These are phyloP conservation scores for Dittrichia graveolens DNA, from an alignment of 129 eudicot species.

Conservation along the genomic window DNA sequence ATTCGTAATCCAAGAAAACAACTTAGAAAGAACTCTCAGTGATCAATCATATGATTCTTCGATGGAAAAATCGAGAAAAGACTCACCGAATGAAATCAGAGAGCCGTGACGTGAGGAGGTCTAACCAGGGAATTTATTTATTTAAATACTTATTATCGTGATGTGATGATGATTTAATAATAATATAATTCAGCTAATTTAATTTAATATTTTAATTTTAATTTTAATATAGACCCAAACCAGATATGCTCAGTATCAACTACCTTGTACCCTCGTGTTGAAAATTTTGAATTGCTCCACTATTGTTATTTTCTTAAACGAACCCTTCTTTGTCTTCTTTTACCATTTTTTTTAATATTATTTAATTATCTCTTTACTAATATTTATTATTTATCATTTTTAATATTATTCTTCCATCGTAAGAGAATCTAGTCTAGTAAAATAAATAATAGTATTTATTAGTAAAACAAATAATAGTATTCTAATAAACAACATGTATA, in stretches of 20 bases:
- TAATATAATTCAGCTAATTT: background rate
- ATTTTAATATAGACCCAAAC: conserved; percentile 26
- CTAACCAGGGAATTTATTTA: too few relatives aligned
- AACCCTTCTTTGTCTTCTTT: conserved; percentile 31
- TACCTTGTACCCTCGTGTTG: background rate
- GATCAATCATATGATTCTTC: too few relatives aligned
- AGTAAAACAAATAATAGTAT: too few relatives aligned
- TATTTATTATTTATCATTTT: background rate
- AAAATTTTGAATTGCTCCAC: background rate
- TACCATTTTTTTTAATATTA: background rate
- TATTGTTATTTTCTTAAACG: conserved; percentile 1
- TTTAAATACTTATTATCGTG: too few relatives aligned
- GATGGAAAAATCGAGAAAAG: too few relatives aligned
- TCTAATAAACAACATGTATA: too few relatives aligned
- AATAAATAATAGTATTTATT: too few relatives aligned
- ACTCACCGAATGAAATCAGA: too few relatives aligned
- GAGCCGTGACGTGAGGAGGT: too few relatives aligned
- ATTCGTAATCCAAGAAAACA: conserved; percentile 1
- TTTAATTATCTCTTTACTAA: background rate
- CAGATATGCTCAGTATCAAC: conserved; percentile 40
- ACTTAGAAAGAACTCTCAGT: background rate
- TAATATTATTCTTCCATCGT: too few relatives aligned
- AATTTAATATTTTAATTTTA: background rate
- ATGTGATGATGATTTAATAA: too few relatives aligned
- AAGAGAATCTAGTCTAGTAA: too few relatives aligned